Conservation (phyloP, 1,139 yeast genomes). For the Taphrina betulina region DNA sequence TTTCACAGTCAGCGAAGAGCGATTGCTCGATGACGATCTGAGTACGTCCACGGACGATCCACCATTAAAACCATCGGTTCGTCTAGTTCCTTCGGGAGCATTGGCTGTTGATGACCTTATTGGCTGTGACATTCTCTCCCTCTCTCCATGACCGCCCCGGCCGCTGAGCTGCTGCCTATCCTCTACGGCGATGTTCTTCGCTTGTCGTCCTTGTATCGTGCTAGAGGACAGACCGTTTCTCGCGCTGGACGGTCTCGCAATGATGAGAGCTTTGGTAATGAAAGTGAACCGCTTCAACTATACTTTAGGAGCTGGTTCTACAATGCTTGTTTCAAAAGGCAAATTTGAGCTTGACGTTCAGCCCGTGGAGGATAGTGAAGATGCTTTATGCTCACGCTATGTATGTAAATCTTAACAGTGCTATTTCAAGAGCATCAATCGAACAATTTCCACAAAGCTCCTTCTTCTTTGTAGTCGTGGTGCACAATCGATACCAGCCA, state of each 20-base stretch:
- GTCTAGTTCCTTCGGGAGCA: slow-evolving; percentile 16
- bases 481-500: slow-evolving; percentile 79
- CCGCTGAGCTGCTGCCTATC: too few relatives aligned
- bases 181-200: too few relatives aligned
- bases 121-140: slow-evolving; percentile 24
- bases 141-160: too few relatives aligned
- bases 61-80: slow-evolving; percentile 33
- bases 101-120: slow-evolving; percentile 33
- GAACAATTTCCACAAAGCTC: slow-evolving; percentile 69
- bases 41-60: slow-evolving; percentile 20
- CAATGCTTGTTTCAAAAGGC: slow-evolving; percentile 31
- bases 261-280: slow-evolving; percentile 32
- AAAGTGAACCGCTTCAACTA: slow-evolving; percentile 24
- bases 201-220: too few relatives aligned
- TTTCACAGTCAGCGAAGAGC: slow-evolving; percentile 26
- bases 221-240: too few relatives aligned
- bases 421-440: too few relatives aligned
- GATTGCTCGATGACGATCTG: slow-evolving; percentile 6
- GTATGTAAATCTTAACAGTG: too few relatives aligned
- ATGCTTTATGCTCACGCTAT: too few relatives aligned
- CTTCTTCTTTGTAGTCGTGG: slow-evolving; percentile 75
- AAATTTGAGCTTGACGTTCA: slow-evolving; percentile 24
- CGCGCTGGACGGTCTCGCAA: too few relatives aligned
- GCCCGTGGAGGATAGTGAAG: background rate
- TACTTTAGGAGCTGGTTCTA: slow-evolving; percentile 17